phyloP scores from a whole-genome alignment of 129 eudicot genomes.

The Pulicaria dysenterica region DNA sequence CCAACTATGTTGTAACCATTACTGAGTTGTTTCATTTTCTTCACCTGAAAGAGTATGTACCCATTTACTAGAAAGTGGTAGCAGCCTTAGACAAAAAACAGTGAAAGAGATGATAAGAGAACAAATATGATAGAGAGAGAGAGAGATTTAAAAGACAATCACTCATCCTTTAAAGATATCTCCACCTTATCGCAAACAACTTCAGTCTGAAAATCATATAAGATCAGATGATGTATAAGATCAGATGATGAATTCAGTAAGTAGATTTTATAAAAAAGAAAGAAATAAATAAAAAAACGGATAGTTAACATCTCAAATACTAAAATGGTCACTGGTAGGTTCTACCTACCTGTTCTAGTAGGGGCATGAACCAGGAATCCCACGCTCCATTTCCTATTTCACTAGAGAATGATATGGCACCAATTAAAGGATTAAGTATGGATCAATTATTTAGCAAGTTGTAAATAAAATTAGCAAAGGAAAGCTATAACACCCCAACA shows the following conservation, averaged over 20 bases:
- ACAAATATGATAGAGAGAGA: neutral
- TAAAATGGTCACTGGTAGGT: neutral
- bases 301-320: neutral
- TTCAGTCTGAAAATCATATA: slow-evolving; percentile 61
- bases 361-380: slow-evolving; percentile 97
- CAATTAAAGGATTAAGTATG: neutral
- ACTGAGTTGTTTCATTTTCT: slow-evolving; percentile 71
- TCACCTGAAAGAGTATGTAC: slow-evolving; percentile 53
- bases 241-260: neutral
- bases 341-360: slow-evolving; percentile 65
- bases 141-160: neutral
- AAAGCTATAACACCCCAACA: too few relatives aligned
- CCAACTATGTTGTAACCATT: slow-evolving; percentile 92
- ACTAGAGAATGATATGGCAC: slow-evolving; percentile 38
- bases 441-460: slow-evolving; percentile 5
- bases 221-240: slow-evolving; percentile 6
- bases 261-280: neutral
- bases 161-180: slow-evolving; percentile 9
- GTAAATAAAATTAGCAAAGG: neutral
- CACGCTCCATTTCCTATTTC: slow-evolving; percentile 93
- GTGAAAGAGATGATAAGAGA: neutral
- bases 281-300: neutral
- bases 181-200: slow-evolving; percentile 75
- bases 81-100: too few relatives aligned
- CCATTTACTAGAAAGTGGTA: slow-evolving; percentile 22